These are phyloP conservation scores for Coriaria nepalensis DNA, from an alignment of 306 rosid genomes.

Conservation along the genomic window DNA sequence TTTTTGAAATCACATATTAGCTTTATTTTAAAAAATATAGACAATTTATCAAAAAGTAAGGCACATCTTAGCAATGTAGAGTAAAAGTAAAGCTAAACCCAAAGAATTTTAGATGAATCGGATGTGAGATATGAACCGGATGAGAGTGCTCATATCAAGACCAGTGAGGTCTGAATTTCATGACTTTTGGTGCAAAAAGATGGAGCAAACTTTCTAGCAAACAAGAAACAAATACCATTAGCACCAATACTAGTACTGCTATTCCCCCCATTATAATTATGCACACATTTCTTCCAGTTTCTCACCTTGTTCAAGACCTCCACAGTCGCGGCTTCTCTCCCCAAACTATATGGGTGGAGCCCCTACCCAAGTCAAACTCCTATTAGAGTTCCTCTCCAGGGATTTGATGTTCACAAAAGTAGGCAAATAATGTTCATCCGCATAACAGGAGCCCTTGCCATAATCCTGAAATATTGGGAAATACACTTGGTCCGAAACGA, in stretches of 20 bases:
- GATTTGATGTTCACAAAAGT: slow-evolving; percentile 42
- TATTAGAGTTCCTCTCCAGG: slow-evolving; percentile 43
- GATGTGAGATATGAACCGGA: too few species aligned
- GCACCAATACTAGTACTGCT: too few species aligned
- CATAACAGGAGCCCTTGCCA: slow-evolving; percentile 42
- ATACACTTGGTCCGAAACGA: slow-evolving; percentile 41
- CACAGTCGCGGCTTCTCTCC: slow-evolving; percentile 29
- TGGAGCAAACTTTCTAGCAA: slow-evolving; percentile 62
- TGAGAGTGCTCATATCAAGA: neutral
- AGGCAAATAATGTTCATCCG: slow-evolving; percentile 81
- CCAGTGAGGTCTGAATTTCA: slow-evolving; percentile 26
- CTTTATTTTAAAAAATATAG: too few species aligned
- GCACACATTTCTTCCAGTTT: slow-evolving; percentile 22
- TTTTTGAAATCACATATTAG: too few species aligned
- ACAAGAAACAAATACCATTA: slow-evolving; percentile 37
- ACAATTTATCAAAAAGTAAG: too few species aligned
- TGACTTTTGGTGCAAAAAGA: slow-evolving; percentile 41
- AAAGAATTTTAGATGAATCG: too few species aligned
- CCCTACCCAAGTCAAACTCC: slow-evolving; percentile 84
- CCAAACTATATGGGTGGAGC: slow-evolving; percentile 47
- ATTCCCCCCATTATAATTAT: slow-evolving; percentile 5
- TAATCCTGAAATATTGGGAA: slow-evolving; percentile 39
- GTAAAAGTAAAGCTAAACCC: too few species aligned
- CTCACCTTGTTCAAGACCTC: slow-evolving; percentile 41
- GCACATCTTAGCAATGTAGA: too few species aligned